Base-by-base conservation (phyloP, 2,329 filamentous ascomycete genomes). In the Ophiocordyceps robertsii region DNA sequence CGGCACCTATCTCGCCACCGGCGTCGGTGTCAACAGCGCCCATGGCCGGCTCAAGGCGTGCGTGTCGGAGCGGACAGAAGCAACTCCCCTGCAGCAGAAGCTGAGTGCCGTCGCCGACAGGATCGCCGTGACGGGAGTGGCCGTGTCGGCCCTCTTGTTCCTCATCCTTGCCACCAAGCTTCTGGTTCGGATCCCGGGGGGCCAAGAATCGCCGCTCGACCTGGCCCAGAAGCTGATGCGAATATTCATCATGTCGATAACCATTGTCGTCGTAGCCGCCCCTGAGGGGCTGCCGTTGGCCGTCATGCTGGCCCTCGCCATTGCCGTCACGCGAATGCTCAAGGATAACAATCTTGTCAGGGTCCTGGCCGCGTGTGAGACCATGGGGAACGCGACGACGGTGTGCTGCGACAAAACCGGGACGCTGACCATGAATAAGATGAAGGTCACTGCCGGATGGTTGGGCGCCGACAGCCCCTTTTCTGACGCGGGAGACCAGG, bases 11-110 rank as follows among this genome's bases (percentile, higher is more conserved):
- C 58, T 90, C 43, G 82, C 87, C 41, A 86, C 82, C 2, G 76
- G 83, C 4, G 78, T 81, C n/a, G 84, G 84, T 48, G 70, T 82
- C 29, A 73, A 89, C 58, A 84, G 83, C 1, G 82, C 75, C 29
- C 80, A 84, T 53, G 84, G 84, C 44, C 84, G 84, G 53, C 87
- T 80, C 3, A 73, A 88, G 64, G 82, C 89, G 73, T 84, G 83
- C 31, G 64, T 89, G 10, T 77, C 82, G 46, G 82, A 85, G 50
- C 80, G 77, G 80, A 43, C 80, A 89, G 55, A 82, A 84, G 19
- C 90, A 85, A 1, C 85, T 84, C 4, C 46, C 4, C 12, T 90
- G 8, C 85, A 90, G 57, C 78, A 73, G 3, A 89, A 24, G 24
- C 24, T 24, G 7, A 24, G 24, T 7, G 24, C 4, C 24, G 24